Percentiles rank a stretch among this genome's conserved stretches.
Conservation (phyloP, 768 basidiomycete genomes). For the Hygrocybe punicea region DNA sequence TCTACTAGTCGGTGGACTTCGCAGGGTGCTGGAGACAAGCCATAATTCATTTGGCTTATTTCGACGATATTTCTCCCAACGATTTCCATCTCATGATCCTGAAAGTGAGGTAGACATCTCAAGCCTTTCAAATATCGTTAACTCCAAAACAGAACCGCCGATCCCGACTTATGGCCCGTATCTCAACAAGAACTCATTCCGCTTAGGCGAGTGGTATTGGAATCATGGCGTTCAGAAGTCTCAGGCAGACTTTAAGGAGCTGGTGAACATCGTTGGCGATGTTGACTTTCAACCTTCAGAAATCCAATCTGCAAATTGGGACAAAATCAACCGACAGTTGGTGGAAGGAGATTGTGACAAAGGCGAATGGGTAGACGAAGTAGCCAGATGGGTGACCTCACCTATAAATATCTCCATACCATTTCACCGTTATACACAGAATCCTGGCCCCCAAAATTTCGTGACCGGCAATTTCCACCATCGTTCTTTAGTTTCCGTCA, state of each 20-base stretch:
- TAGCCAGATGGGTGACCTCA: constrained; percentile 14
- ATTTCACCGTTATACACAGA: not conserved
- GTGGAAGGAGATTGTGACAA: not conserved
- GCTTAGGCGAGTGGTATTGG: constrained; percentile 5
- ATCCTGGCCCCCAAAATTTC: constrained; percentile 5
- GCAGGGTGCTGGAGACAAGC: not conserved
- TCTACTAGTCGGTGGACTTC: not conserved
- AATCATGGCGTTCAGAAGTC: constrained; percentile 1
- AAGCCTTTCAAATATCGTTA: not conserved
- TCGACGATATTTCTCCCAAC: not conserved
- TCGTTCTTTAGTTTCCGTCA: constrained; percentile 13
- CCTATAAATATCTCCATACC: constrained; percentile 7
- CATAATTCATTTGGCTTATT: not conserved
- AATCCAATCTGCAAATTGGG: constrained; percentile 8
- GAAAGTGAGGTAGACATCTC: not conserved
- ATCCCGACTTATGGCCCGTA: constrained; percentile 1
- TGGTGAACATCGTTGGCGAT: constrained; percentile 8
- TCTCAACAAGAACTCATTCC: constrained; percentile 16
- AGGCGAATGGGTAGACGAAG: constrained; percentile 7
- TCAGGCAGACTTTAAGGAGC: not conserved
- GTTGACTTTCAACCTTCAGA: constrained; percentile 6
- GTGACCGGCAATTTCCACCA: constrained; percentile 11
- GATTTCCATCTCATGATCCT: not conserved
- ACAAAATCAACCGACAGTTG: constrained; percentile 5
- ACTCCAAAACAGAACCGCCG: not conserved